phyloP scores from a whole-genome alignment of 306 rosid genomes.

The Trifolium subterraneum region DNA sequence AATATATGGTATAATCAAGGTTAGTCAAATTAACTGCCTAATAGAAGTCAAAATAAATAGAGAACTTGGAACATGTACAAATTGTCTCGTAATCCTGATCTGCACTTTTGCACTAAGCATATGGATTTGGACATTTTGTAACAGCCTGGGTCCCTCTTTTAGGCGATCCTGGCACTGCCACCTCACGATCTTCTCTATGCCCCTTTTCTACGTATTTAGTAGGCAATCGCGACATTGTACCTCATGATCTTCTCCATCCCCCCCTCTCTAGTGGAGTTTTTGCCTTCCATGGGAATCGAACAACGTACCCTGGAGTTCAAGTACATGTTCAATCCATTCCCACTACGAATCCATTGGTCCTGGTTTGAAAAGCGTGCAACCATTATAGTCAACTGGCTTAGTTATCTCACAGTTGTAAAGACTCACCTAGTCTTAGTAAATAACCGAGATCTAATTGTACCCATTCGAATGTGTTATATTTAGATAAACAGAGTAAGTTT shows the following conservation, averaged over 20 bases:
- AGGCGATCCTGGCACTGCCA: too few species aligned
- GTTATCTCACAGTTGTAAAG: neutral
- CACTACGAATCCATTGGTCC: too few species aligned
- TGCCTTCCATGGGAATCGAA: too few species aligned
- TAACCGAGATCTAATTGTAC: neutral
- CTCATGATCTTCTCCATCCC: too few species aligned
- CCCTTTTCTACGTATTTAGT: too few species aligned
- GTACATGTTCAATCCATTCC: too few species aligned
- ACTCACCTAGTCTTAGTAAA: neutral
- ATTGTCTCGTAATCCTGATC: neutral
- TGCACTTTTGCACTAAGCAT: neutral
- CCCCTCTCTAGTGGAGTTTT: too few species aligned
- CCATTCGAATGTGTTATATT: neutral
- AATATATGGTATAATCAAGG: neutral
- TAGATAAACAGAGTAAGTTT: constrained; percentile 7
- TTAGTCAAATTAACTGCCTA: neutral
- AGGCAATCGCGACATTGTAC: too few species aligned
- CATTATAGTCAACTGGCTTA: neutral
- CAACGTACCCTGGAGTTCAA: too few species aligned
- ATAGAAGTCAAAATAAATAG: neutral
- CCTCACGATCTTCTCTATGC: too few species aligned
- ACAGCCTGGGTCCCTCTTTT: too few species aligned
- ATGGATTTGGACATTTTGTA: neutral
- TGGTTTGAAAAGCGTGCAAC: neutral
- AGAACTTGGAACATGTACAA: constrained; percentile 3